Evolutionary conservation across 2,329 filamentous ascomycete species (phyloP).

Genomic region (Fusarium sp.): DNA sequence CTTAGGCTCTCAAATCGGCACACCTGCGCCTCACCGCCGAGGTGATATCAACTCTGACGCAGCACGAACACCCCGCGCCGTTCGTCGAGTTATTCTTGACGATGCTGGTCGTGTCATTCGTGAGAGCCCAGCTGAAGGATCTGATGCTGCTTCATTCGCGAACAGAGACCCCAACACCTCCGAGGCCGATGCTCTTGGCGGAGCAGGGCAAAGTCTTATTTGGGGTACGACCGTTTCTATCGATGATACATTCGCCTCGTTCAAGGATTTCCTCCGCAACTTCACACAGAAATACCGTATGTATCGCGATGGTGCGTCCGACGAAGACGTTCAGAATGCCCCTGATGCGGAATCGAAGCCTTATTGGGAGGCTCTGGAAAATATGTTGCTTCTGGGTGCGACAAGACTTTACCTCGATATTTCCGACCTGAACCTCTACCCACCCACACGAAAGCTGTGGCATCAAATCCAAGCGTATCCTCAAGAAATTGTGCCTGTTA

Average conservation of each 20-base stretch:
- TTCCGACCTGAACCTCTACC: slow-evolving; percentile 90
- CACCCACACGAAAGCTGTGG: slow-evolving; percentile 92
- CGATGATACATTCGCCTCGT: slow-evolving; percentile 84
- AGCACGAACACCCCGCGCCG: slow-evolving; percentile 64
- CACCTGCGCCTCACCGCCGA: slow-evolving; percentile 68
- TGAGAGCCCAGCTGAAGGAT: slow-evolving; percentile 62
- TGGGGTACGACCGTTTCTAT: slow-evolving; percentile 99
- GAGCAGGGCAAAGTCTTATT: slow-evolving; percentile 82
- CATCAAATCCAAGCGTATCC: slow-evolving; percentile 95
- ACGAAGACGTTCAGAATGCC: slow-evolving; percentile 76
- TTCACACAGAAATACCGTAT: slow-evolving; percentile 95
- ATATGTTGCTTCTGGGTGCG: slow-evolving; percentile 89
- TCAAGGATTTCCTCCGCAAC: slow-evolving; percentile 92
- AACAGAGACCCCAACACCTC: slow-evolving; percentile 84
- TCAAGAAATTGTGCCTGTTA: slow-evolving; percentile 93
- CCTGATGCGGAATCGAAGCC: slow-evolving; percentile 82
- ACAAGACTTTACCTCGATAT: slow-evolving; percentile 89
- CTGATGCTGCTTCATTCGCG: slow-evolving; percentile 70
- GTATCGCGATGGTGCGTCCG: slow-evolving; percentile 85
- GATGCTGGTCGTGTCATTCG: slow-evolving; percentile 68
- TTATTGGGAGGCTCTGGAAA: slow-evolving; percentile 86
- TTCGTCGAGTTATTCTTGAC: slow-evolving; percentile 69
- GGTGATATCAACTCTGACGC: slow-evolving; percentile 90
- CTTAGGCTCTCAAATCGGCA: slow-evolving; percentile 71
- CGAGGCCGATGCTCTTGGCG: slow-evolving; percentile 88